phyloP scores from a whole-genome alignment of 192 early-diverging fungal species.

The Mortierella claussenii region DNA sequence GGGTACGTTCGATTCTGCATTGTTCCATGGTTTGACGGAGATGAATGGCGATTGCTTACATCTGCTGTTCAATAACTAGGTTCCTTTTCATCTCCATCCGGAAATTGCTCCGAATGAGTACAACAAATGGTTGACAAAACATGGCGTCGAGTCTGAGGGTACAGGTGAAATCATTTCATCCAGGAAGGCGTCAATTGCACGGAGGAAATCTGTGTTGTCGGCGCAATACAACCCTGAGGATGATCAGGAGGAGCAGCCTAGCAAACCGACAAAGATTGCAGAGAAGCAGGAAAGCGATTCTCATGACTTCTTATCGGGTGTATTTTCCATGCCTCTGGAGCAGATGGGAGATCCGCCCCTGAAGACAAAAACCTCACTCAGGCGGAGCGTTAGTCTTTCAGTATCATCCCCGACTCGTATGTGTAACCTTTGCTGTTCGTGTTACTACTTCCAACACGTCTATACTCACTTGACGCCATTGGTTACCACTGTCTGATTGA shows the following conservation, averaged over 20 bases:
- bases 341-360: slow-evolving; percentile 36
- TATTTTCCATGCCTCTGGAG: slow-evolving; percentile 28
- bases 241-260: slow-evolving; percentile 31
- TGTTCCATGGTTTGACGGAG: background rate
- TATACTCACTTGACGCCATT: background rate
- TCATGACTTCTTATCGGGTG: slow-evolving; percentile 30
- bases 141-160: slow-evolving; percentile 29
- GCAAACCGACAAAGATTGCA: slow-evolving; percentile 16
- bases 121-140: slow-evolving; percentile 54
- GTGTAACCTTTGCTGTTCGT: background rate
- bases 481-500: background rate
- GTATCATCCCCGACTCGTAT: slow-evolving; percentile 39
- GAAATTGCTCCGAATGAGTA: slow-evolving; percentile 61
- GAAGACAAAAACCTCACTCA: slow-evolving; percentile 35
- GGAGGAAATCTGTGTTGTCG: slow-evolving; percentile 54
- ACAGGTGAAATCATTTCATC: slow-evolving; percentile 29
- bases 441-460: background rate
- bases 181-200: slow-evolving; percentile 30
- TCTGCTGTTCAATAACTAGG: slow-evolving; percentile 13
- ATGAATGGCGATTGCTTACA: background rate
- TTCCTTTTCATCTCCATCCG: slow-evolving; percentile 58
- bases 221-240: slow-evolving; percentile 55
- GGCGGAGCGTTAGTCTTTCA: slow-evolving; percentile 46
- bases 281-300: slow-evolving; percentile 11
- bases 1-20: slow-evolving; percentile 27